A percentile compares a stretch with the other conserved stretches of the same genome.
Evolutionary conservation across 768 basidiomycete genomes (phyloP).

Genomic region (Termitomyces sp.): DNA sequence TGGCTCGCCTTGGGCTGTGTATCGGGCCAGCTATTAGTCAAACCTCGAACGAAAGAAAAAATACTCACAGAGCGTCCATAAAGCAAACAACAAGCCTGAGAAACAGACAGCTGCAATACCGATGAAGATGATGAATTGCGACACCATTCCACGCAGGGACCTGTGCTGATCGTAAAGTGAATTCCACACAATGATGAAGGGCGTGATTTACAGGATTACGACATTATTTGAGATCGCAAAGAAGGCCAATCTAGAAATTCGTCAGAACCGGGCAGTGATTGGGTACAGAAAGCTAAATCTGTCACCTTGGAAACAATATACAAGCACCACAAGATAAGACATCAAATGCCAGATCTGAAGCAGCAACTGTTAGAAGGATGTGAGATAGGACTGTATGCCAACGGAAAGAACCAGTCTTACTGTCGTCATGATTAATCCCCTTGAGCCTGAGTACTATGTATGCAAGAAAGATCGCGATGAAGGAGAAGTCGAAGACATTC

Average conservation of each 20-base stretch:
- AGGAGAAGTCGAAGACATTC: slow-evolving; percentile 85
- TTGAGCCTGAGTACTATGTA: slow-evolving; percentile 65
- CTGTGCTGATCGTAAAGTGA: slow-evolving; percentile 32
- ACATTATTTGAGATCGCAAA: slow-evolving; percentile 79
- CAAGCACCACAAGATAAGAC: slow-evolving; percentile 82
- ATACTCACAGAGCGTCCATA: slow-evolving; percentile 42
- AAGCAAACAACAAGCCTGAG: slow-evolving; percentile 62
- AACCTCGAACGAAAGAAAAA: background rate
- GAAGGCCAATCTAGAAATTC: slow-evolving; percentile 60
- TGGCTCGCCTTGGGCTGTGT: slow-evolving; percentile 24
- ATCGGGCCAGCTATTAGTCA: background rate
- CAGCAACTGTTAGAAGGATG: slow-evolving; percentile 27
- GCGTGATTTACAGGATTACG: slow-evolving; percentile 60
- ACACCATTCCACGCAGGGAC: slow-evolving; percentile 78
- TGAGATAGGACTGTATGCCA: background rate
- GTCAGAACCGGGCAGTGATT: background rate
- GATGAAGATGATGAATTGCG: slow-evolving; percentile 78
- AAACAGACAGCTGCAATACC: slow-evolving; percentile 76
- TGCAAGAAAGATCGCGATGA: slow-evolving; percentile 63
- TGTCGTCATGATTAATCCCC: slow-evolving; percentile 53
- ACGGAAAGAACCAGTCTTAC: slow-evolving; percentile 30
- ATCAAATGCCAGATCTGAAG: slow-evolving; percentile 74
- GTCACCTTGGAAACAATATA: slow-evolving; percentile 77
- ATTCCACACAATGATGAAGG: background rate
- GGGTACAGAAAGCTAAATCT: background rate